Evolutionary conservation across 1,139 yeast genomes (phyloP), one percentile per base, ranked within the genome.

Genomic region (Lipomyces yarrowii): DNA sequence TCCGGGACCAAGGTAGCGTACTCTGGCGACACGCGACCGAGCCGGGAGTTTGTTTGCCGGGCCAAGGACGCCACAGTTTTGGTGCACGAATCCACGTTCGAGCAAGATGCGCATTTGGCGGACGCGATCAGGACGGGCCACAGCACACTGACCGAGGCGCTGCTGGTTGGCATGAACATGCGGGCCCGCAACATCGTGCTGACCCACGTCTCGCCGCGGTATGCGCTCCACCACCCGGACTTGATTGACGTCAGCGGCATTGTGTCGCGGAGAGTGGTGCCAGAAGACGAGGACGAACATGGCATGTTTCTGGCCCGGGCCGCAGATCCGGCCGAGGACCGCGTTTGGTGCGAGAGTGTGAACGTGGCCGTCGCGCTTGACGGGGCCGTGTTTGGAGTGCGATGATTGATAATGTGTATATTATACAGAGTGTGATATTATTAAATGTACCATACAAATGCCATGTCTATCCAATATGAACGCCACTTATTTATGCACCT

Each of bases 21-120:
- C 76, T 91, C 98, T 0, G 99, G 99, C 10, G 99, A 94, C 74
- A 91, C 98, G 0, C 84, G 98, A 73, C 99, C 99, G 0, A 88
- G 87, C 70, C 78, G 76, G 59, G 82, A 82, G 71, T 90, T 89
- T 70, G 82, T 86, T 0, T 82, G 80, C 3, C 84, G 90, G 62
- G 98, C 97, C 0, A 70, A 75, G 39, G 77, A 81, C n/a, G 85
- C 92, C 57, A 96, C 92, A 73, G 77, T 96, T 62, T 80, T 94
- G 67, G 87, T 94, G 59, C 99, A 94, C 76, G 99, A 94, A 76
- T 93, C 98, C 0, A 91, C 99, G 0, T 84, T 93, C 69, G 98
- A 91, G 67, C n/a, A n/a, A n/a, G 90, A 91, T 74, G 91, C 84
- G 54, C 81, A 91, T 63, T 80, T 83, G 18, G 87, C 85, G 67